Conservation (phyloP, 2,329 filamentous ascomycete species). For the Aspergillus ustus region DNA sequence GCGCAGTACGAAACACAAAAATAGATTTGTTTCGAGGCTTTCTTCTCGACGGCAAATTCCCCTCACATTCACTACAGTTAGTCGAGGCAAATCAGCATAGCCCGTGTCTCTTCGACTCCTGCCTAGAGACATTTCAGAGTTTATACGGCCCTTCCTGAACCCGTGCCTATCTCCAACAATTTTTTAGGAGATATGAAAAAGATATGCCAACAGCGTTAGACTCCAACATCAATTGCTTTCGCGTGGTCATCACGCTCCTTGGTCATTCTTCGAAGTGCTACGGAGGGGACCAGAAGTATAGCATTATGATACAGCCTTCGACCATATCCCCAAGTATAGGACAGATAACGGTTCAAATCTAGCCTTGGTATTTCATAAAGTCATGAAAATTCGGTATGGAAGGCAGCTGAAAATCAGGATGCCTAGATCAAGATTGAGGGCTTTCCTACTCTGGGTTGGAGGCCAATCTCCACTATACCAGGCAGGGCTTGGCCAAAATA, state of each 20-base stretch:
- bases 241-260: not conserved
- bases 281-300: not conserved
- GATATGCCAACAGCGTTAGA: not conserved
- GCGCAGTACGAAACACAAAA: not conserved
- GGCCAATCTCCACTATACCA: not conserved
- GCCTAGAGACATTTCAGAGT: not conserved
- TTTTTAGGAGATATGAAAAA: not conserved
- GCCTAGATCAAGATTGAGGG: not conserved
- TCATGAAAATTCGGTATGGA: not conserved
- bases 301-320: no score
- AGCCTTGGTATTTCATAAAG: not conserved
- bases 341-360: not conserved
- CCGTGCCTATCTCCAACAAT: not conserved
- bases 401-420: not conserved
- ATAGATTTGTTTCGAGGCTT: not conserved
- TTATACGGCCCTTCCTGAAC: not conserved
- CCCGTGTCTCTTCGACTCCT: no score
- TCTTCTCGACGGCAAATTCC: no score
- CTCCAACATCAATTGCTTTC: not conserved
- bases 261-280: not conserved
- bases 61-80: no score
- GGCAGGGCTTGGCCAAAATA: not conserved
- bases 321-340: not conserved
- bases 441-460: not conserved
- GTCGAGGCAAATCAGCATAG: no score